These are phyloP conservation scores for Marasmius sp. DNA, from an alignment of 1,284 basidiomycete genomes.

Conservation along the genomic window DNA sequence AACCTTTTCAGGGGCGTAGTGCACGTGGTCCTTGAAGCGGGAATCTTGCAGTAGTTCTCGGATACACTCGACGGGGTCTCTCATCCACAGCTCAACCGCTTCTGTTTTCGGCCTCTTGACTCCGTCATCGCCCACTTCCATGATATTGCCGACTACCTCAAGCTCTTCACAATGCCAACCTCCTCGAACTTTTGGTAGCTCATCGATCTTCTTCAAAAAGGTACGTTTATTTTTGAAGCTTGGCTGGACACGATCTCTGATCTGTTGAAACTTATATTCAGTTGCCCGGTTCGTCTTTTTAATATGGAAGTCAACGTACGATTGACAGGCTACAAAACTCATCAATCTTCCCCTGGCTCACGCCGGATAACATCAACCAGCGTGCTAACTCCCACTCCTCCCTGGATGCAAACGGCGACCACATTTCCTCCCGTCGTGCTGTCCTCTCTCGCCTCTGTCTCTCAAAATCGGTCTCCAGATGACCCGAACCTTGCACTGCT, in stretches of 20 bases:
- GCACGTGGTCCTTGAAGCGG: slow-evolving; percentile 25
- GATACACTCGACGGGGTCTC: slow-evolving; percentile 26
- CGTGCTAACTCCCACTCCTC: slow-evolving; percentile 30
- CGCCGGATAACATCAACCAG: slow-evolving; percentile 27
- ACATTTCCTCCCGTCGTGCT: slow-evolving; percentile 7
- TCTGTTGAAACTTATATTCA: too few relatives aligned
- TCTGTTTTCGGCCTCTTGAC: neutral
- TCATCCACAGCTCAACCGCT: slow-evolving; percentile 11
- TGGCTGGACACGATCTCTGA: slow-evolving; percentile 17
- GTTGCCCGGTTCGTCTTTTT: too few relatives aligned
- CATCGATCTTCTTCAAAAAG: slow-evolving; percentile 28
- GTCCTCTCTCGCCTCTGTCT: slow-evolving; percentile 2
- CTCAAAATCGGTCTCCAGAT: slow-evolving; percentile 15
- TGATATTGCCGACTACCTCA: slow-evolving; percentile 23
- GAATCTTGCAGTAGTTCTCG: slow-evolving; percentile 21
- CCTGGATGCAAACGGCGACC: slow-evolving; percentile 22
- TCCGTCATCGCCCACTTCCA: slow-evolving; percentile 19
- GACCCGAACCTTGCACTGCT: neutral
- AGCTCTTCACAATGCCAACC: slow-evolving; percentile 19
- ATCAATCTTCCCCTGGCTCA: slow-evolving; percentile 27
- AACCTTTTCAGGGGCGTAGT: slow-evolving; percentile 29
- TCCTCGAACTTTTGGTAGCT: slow-evolving; percentile 22
- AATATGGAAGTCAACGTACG: too few relatives aligned
- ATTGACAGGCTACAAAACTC: slow-evolving; percentile 31
- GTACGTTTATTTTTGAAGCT: slow-evolving; percentile 17